Evolutionary conservation across 768 basidiomycete genomes (phyloP), one percentile per base, ranked within the genome.

Genomic region (Tylopilus vinaceipallidus): DNA sequence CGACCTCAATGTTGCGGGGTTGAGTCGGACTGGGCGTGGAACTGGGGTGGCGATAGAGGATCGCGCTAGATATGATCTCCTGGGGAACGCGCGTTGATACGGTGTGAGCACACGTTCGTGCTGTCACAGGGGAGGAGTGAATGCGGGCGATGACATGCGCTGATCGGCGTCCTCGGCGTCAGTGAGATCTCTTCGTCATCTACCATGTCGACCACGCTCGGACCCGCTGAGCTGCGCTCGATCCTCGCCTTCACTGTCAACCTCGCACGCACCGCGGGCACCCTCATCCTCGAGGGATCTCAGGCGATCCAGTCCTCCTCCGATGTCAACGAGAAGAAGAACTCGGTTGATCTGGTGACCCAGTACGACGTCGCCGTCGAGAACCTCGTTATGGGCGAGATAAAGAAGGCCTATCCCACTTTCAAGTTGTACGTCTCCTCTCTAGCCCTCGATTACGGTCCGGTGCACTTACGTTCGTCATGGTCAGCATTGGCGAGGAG

Each of bases 321-420:
- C 0, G 73, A 77, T 58, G 74, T 88, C 30, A 80, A 79, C 54
- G 86, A 89, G 74, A 98, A 97, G 80, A 91, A 91, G 71, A 97
- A 95, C 63, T 81, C 92, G 3, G 92, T 94, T 19, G 95, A 97
- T 71, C 75, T 98, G 27, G 95, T 98, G 22, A 98, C 95, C 0
- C 88, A 95, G 70, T 97, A 91, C 60, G 95, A 98, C 67, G 86
- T 94, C 32, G 82, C 78, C 38, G 95, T 97, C 11, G 95, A 97
- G 68, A 84, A 89, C 52, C 73, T 93, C 39, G 90, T 97, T 43
- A 84, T 83, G 69, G 62, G 74, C 24, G 79, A 84, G 62, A 80
- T 95, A 46, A 72, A 73, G 26, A 67, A 70, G 22, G 75, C 72
- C 43, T 95, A 89, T 66, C 91, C 93, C 0, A 56, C 69, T 3